These are phyloP conservation scores for Aspergillus eucalypticola DNA, from an alignment of 2,329 filamentous ascomycete genomes.

Conservation along the genomic window DNA sequence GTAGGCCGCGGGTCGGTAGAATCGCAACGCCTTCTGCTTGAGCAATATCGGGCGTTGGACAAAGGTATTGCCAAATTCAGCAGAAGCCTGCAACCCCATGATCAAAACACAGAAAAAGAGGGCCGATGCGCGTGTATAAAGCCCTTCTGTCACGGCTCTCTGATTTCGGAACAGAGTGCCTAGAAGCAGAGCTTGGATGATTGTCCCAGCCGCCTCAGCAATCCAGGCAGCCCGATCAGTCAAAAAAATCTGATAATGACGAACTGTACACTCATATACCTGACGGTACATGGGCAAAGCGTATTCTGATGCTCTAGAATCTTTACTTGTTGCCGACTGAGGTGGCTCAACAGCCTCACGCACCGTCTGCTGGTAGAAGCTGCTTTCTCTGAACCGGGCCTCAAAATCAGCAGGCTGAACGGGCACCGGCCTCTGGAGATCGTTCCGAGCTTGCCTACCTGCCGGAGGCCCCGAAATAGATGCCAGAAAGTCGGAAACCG, in stretches of 20 bases:
- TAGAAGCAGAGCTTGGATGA: constrained; percentile 16
- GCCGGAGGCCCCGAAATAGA: constrained; percentile 40
- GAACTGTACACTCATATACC: constrained; percentile 3
- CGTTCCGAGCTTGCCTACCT: background rate
- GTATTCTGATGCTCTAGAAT: background rate
- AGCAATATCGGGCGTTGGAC: constrained; percentile 16
- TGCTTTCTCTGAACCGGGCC: background rate
- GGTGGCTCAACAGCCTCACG: background rate
- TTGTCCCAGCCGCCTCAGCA: constrained; percentile 3
- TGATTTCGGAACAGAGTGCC: constrained; percentile 21
- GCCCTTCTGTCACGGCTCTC: background rate
- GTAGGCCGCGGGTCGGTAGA: constrained; percentile 71
- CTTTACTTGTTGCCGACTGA: background rate
- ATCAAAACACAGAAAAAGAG: constrained; percentile 19
- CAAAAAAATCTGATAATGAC: constrained; percentile 7
- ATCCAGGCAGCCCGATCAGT: constrained; percentile 6
- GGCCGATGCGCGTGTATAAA: constrained; percentile 14
- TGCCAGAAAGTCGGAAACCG: constrained; percentile 75
- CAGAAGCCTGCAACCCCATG: constrained; percentile 12
- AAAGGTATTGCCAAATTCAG: constrained; percentile 17
- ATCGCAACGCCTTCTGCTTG: constrained; percentile 16
- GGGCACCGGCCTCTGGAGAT: background rate
- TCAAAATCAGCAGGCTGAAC: constrained; percentile 1
- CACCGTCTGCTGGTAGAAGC: background rate
- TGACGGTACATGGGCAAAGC: constrained; percentile 2